Evolutionary conservation across 805 yeast species (phyloP), one percentile per base, ranked within the genome.

Genomic region (Wickerhamiella kurtzmanii): DNA sequence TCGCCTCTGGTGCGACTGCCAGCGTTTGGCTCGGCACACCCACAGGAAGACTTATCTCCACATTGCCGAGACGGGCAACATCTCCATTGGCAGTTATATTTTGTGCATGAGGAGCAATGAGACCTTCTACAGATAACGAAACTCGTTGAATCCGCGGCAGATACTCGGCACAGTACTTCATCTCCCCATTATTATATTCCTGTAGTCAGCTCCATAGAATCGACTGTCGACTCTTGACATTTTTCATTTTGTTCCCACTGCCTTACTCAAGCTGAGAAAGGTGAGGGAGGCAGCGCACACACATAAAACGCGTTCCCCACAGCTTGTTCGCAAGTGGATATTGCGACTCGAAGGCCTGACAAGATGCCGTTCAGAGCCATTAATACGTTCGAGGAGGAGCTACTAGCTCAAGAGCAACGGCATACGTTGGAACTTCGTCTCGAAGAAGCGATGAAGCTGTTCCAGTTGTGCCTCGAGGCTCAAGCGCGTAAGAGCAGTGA

Each of bases 371-470:
- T 89, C 61, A 72, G 79, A 28, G 94, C 97, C 1, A 70, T 88
- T 40, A 89, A 89, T 57, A 65, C 80, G 41, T 74, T 74, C 37
- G 89, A 82, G 48, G 94, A 83, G 58, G 84, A 82, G 44, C 64
- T 74, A 3, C 64, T 64, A 17, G 68, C 75, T 35, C 89, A 84
- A 52, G 82, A 80, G 32, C 95, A 88, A 53, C 89, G 86, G 53
- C 95, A 87, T 57, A 82, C 96, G 1, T 69, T 95, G 43, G 99
- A 92, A 60, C 68, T 89, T 20, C 96, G 89, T 64, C 73, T 79
- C 18, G 97, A 92, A 61, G 83, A 82, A 58, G 92, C 95, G 2
- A 80, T 82, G 60, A 77, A 76, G 53, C 64, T 79, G 11, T 86
- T 82, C 59, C 85, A 85, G 55, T 63, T 64, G 18, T 96, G 96